Evolutionary conservation across 2,329 filamentous ascomycete species (phyloP), one percentile per base, ranked within the genome.

Genomic region (Pseudocercospora pini-densiflorae): DNA sequence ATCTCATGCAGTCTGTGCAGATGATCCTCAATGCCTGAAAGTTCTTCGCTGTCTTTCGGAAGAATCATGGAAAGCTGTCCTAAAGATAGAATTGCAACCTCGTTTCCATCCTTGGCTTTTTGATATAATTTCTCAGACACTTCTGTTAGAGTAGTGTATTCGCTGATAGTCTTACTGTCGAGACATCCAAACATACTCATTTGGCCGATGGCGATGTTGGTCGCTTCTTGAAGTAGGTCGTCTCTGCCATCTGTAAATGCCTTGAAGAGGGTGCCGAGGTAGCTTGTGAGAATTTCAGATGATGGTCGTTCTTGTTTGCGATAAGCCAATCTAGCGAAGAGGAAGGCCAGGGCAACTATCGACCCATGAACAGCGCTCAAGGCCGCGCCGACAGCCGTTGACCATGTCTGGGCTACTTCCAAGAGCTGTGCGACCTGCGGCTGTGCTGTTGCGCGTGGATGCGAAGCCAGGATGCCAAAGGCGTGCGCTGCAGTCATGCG

Each of bases 1-100:
- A 95, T 88, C 75, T 97, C 93, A 72, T 96, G 91, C 2, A 98
- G 83, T 9, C 85, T 85, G 76, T 94, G 92, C 0, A 98, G 81
- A 29, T 87, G 88, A 10, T 88, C 84, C 12, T 93, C 79, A 5
- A 97, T 86, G 9, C 84, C 80, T 1, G 80, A 80, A 1, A 91
- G 77, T 1, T 78, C 73, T 1, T 77, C 73, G 1, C 79, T 76
- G 47, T 82, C 78, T 36, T 85, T 81, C 12, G 83, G 79, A 2
- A 88, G 78, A 0, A 90, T 86, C 61, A 92, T 86, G 0, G 91
- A 89, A 2, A 98, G 81, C 57, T 91, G 86, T 0, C 95, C 95
- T 5, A 98, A 82, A 2, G 92, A 88, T n/a, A 87, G 79, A 59
- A 97, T 94, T 0, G 94, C 91, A 64, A 86, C 89, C 74, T 96